phyloP scores from a whole-genome alignment of 805 yeast genomes.

The Candida morakotiae region DNA sequence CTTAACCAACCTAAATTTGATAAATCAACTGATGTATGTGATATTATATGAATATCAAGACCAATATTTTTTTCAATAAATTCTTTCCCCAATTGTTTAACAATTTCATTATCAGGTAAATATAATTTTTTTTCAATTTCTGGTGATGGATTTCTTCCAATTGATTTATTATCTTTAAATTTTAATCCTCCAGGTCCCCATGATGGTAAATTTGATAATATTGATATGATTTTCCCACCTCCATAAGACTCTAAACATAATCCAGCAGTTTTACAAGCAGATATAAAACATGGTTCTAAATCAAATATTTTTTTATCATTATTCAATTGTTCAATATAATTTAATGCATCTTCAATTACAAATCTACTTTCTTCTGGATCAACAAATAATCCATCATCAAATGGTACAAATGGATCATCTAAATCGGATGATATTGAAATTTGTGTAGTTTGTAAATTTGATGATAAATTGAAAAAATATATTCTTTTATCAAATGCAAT shows the following conservation, averaged over 20 bases:
- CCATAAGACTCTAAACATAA: slow-evolving; percentile 54
- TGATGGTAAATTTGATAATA: slow-evolving; percentile 68
- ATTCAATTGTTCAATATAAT: slow-evolving; percentile 47
- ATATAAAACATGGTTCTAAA: slow-evolving; percentile 72
- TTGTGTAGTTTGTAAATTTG: slow-evolving; percentile 51
- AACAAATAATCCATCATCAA: slow-evolving; percentile 71
- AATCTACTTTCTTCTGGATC: slow-evolving; percentile 65
- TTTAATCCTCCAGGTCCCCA: slow-evolving; percentile 73
- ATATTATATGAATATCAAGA: slow-evolving; percentile 68
- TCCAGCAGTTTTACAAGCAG: slow-evolving; percentile 69
- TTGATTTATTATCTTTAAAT: slow-evolving; percentile 36
- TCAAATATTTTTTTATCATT: slow-evolving; percentile 35
- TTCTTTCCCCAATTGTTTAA: slow-evolving; percentile 54
- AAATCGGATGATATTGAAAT: slow-evolving; percentile 65
- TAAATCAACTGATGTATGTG: slow-evolving; percentile 64
- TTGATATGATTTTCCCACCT: slow-evolving; percentile 78
- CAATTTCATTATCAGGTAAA: slow-evolving; percentile 58
- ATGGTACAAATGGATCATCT: slow-evolving; percentile 79
- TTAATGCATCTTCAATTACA: slow-evolving; percentile 65
- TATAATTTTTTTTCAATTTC: slow-evolving; percentile 48
- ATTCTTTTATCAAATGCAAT: slow-evolving; percentile 70
- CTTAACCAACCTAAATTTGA: slow-evolving; percentile 66
- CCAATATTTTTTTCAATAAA: slow-evolving; percentile 61
- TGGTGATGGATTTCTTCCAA: slow-evolving; percentile 35
- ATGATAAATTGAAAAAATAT: slow-evolving; percentile 67